Evolutionary conservation across 2,329 filamentous ascomycete genomes (phyloP).

Genomic region (Xylaria sp.): DNA sequence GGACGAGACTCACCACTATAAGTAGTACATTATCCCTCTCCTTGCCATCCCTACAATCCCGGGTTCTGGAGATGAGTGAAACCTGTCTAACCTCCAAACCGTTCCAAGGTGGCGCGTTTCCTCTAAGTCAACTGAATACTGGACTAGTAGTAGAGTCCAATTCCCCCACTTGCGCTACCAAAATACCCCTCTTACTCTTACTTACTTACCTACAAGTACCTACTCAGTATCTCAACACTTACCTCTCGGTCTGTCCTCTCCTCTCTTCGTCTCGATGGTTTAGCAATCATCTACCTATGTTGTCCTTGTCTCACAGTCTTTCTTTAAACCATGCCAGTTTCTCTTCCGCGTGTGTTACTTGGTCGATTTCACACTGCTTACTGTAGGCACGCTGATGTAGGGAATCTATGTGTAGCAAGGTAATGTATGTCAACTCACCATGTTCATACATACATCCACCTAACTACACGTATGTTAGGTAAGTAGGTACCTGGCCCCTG

Average conservation of each 20-base stretch:
- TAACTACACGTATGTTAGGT: too few relatives aligned
- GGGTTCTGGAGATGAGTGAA: not conserved
- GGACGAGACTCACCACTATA: not conserved
- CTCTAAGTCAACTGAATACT: too few relatives aligned
- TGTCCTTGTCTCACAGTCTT: not conserved
- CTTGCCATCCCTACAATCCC: conserved; percentile 9
- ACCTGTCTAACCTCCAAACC: not conserved
- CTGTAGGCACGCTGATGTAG: not conserved
- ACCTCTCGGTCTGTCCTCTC: too few relatives aligned
- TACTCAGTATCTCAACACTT: too few relatives aligned
- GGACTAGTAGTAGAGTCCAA: too few relatives aligned
- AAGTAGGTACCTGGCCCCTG: too few relatives aligned
- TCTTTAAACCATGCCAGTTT: not conserved
- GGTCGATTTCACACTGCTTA: not conserved
- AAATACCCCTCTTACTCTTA: too few relatives aligned
- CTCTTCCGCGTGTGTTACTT: not conserved
- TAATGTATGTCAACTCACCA: not conserved
- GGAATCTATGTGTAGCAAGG: not conserved
- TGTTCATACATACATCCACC: too few relatives aligned
- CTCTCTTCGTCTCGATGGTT: conserved; percentile 9
- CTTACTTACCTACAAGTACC: too few relatives aligned
- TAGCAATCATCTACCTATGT: not conserved
- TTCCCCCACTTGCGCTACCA: not conserved
- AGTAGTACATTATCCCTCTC: not conserved
- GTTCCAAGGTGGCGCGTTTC: too few relatives aligned